Evolutionary conservation across 495 filamentous ascomycete genomes (phyloP), one percentile per base, ranked within the genome.

Genomic region (Penicillium macrosclerotiorum): DNA sequence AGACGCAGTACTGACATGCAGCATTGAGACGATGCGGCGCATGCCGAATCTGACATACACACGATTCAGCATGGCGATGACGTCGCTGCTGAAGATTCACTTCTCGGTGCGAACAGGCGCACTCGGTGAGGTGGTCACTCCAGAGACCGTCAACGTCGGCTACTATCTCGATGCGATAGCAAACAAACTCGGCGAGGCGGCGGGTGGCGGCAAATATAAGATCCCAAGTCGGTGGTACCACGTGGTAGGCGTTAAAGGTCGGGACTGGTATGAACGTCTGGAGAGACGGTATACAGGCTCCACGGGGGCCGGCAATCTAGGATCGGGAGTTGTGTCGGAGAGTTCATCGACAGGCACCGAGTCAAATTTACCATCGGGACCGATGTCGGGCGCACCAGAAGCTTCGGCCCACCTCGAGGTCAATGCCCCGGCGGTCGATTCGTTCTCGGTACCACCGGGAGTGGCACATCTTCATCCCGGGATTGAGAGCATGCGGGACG

Each of bases 71-170:
- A 68, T 68, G 45, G 66, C 69, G 0, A 23, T 78, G 12, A 69
- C 74, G 23, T 69, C 73, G 3, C 60, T 80, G 8, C 54, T 77
- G 31, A 78, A 78, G 38, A 67, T 77, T 19, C 68, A 74, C 46
- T 74, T 73, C 48, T 73, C 74, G 0, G 64, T 75, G 16, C 67
- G 68, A 14, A 63, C 71, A 8, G 64, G 65, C 5, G 55, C 62
- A 0, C 55, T 80, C 6, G 71, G 77, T 3, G 59, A 71, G 34
- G 62, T 78, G 14, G 57, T 79, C 8, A 66, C 67, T 0, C 51
- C 63, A 0, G 51, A 70, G 32, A 59, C 60, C 8, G 55, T 80
- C 29, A 76, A 73, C 33, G 59, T 75, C 12, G 67, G 64, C 9
- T 64, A 58, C 27, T 80, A 78, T 47, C 59, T 80, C 1, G 62